These are phyloP conservation scores for Oryza australiensis DNA, from an alignment of 176 grass and related monocot genomes.

Conservation along the genomic window DNA sequence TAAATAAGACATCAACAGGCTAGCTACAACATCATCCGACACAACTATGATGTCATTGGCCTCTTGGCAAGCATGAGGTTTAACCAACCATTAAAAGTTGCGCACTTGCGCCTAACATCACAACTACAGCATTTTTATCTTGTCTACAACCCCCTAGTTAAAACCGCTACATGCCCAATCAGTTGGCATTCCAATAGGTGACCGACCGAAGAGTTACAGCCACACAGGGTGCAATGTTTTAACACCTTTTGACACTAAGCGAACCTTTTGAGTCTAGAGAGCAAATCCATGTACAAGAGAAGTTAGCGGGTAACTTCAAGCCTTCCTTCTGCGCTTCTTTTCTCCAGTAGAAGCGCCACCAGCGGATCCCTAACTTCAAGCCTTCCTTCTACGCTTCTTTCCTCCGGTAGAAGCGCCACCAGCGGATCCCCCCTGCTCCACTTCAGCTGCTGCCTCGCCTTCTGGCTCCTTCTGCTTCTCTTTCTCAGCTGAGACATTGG, in stretches of 20 bases:
- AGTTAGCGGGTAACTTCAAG: conserved; percentile 22
- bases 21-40: conserved; percentile 42
- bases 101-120: conserved; percentile 37
- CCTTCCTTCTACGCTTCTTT: conserved; percentile 75
- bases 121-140: conserved; percentile 41
- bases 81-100: neutral
- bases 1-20: conserved; percentile 44
- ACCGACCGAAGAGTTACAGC: conserved; percentile 37
- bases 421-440: conserved; percentile 38
- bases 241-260: conserved; percentile 30
- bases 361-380: conserved; percentile 21
- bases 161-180: conserved; percentile 32
- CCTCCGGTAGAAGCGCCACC: conserved; percentile 45
- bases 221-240: conserved; percentile 31
- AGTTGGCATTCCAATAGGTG: conserved; percentile 37
- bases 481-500: conserved; percentile 26
- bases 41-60: conserved; percentile 15
- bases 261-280: conserved; percentile 23
- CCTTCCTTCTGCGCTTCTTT: conserved; percentile 72
- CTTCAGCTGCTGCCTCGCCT: conserved; percentile 32
- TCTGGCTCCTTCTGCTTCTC: conserved; percentile 52
- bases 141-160: conserved; percentile 41
- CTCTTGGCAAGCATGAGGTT: conserved; percentile 21
- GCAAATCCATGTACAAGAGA: conserved; percentile 47
- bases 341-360: conserved; percentile 45